Conservation (phyloP, 2,329 filamentous ascomycete species). For the Fusarium sp. region DNA sequence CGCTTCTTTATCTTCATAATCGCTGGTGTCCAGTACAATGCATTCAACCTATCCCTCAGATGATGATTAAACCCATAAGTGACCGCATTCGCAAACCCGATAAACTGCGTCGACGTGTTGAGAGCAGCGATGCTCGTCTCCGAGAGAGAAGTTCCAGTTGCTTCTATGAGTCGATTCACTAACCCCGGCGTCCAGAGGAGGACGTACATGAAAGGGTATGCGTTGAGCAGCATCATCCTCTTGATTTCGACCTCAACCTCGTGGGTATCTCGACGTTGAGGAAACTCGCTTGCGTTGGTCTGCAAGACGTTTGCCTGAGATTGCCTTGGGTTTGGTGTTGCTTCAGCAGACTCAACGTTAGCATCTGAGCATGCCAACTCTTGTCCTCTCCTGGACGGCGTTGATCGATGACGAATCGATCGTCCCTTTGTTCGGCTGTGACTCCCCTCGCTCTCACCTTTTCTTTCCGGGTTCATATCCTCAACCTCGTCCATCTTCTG, state of each 20-base stretch:
- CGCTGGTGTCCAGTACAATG: constrained; percentile 29
- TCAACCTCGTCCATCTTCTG: constrained; percentile 15
- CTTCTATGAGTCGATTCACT: constrained; percentile 39
- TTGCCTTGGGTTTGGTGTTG: not conserved
- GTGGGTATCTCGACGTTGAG: constrained; percentile 27
- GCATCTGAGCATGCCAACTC: constrained; percentile 9
- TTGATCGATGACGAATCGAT: not conserved
- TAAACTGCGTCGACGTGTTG: constrained; percentile 38
- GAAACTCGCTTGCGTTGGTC: constrained; percentile 41
- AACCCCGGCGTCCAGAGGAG: constrained; percentile 41
- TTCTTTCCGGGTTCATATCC: constrained; percentile 9
- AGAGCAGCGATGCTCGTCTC: constrained; percentile 29
- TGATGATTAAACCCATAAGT: constrained; percentile 44
- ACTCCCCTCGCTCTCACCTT: constrained; percentile 9
- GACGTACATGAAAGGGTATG: constrained; percentile 42
- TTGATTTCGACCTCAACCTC: constrained; percentile 40
- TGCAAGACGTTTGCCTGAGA: constrained; percentile 15
- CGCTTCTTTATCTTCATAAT: constrained; percentile 28
- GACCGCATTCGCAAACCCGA: constrained; percentile 38
- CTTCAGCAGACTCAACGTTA: constrained; percentile 20
- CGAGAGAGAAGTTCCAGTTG: constrained; percentile 20
- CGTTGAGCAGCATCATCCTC: constrained; percentile 43
- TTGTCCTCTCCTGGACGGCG: constrained; percentile 2
- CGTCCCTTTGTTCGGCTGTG: not conserved
- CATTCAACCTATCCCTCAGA: constrained; percentile 32